Evolutionary conservation across 805 yeast genomes (phyloP).

Genomic region (Lipomyces spencermartinsiae): DNA sequence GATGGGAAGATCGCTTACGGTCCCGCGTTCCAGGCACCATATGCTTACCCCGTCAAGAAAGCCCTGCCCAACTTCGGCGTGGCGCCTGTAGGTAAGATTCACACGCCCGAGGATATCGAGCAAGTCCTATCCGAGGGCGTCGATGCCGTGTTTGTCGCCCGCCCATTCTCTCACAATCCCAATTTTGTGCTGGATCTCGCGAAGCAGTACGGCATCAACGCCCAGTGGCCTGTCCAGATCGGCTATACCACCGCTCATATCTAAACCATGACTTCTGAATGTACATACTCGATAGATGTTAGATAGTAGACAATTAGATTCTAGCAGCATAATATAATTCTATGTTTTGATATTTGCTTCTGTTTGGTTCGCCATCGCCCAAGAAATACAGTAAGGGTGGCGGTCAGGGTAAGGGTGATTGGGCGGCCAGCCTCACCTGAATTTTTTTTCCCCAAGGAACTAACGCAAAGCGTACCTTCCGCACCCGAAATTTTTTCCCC

Average conservation of each 20-base stretch:
- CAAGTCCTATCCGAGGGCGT: slow-evolving; percentile 50
- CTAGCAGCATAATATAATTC: background rate
- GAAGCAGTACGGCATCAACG: slow-evolving; percentile 53
- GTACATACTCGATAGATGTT: background rate
- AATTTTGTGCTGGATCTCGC: slow-evolving; percentile 60
- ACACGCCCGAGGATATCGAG: slow-evolving; percentile 49
- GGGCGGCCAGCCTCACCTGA: background rate
- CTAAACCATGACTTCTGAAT: background rate
- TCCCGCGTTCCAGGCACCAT: slow-evolving; percentile 50
- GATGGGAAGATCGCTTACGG: slow-evolving; percentile 44
- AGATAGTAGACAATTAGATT: background rate
- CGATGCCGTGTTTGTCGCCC: slow-evolving; percentile 58
- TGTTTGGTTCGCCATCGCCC: background rate
- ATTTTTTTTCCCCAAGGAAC: background rate
- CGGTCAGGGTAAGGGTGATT: background rate
- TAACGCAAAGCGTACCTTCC: background rate
- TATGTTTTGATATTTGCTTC: too few relatives aligned
- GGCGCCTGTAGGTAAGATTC: slow-evolving; percentile 57
- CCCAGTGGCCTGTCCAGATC: slow-evolving; percentile 49
- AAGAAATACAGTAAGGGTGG: background rate
- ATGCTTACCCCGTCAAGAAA: slow-evolving; percentile 53
- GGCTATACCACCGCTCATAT: slow-evolving; percentile 29
- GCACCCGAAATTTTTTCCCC: background rate
- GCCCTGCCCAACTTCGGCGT: slow-evolving; percentile 54
- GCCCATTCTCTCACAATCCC: slow-evolving; percentile 56